Evolutionary conservation across 257 asterid species (phyloP).

Genomic region (Datura wrightii): DNA sequence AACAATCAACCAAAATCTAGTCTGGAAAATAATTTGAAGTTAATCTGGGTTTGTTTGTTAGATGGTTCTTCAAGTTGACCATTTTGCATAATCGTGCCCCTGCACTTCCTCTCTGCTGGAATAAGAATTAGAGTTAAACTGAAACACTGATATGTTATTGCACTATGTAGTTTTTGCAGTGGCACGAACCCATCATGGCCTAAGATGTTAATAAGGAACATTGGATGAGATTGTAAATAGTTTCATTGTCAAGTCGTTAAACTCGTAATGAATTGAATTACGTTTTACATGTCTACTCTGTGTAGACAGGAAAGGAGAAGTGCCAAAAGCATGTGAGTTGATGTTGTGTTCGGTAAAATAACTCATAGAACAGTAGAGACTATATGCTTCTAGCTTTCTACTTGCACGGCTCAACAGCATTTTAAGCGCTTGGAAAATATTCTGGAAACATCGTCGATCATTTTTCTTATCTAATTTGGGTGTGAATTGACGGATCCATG

Average conservation of each 20-base stretch:
- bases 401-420: too few species aligned
- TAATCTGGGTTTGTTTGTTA: slow-evolving; percentile 49
- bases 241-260: neutral
- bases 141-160: neutral
- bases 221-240: neutral
- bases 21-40: slow-evolving; percentile 46
- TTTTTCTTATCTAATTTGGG: too few species aligned
- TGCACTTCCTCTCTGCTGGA: neutral
- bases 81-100: neutral
- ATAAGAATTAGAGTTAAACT: too few species aligned
- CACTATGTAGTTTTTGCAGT: neutral
- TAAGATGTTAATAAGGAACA: neutral
- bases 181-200: neutral
- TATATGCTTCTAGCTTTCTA: too few species aligned
- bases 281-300: too few species aligned
- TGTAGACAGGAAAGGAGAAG: too few species aligned
- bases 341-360: too few species aligned
- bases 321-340: too few species aligned
- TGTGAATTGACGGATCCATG: too few species aligned
- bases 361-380: too few species aligned
- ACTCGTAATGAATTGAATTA: neutral
- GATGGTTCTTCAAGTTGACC: slow-evolving; percentile 32
- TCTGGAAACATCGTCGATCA: too few species aligned
- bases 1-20: slow-evolving; percentile 28
- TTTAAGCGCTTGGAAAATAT: too few species aligned